Percentiles rank a stretch among this genome's conserved stretches.
Evolutionary conservation across 495 filamentous ascomycete genomes (phyloP).

Genomic region (Rusavskia elegans): DNA sequence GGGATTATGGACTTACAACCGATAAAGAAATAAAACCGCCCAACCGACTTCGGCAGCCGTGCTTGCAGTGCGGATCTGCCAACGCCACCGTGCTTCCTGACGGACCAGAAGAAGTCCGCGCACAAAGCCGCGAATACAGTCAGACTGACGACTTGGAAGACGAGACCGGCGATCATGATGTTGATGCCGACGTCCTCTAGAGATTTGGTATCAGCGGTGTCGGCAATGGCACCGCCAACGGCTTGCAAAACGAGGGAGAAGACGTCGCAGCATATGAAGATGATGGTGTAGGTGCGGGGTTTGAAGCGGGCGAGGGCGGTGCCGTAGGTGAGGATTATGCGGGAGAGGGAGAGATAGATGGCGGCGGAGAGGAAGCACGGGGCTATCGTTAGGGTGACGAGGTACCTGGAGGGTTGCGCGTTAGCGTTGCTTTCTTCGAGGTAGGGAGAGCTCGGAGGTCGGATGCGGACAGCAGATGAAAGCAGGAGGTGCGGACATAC

Average conservation of each 20-base stretch:
- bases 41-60: neutral
- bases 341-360: conserved; percentile 47
- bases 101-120: conserved; percentile 30
- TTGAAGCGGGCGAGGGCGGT: conserved; percentile 42
- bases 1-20: neutral
- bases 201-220: conserved; percentile 23
- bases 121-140: conserved; percentile 34
- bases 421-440: neutral
- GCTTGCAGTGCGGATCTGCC: neutral
- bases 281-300: conserved; percentile 27
- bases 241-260: conserved; percentile 48
- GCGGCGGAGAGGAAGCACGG: conserved; percentile 48
- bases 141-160: conserved; percentile 36
- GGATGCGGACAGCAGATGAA: neutral
- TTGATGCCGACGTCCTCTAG: conserved; percentile 30
- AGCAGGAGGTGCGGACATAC: conserved; percentile 5
- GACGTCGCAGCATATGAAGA: conserved; percentile 46
- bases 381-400: conserved; percentile 46
- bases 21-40: conserved; percentile 1
- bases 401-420: conserved; percentile 5
- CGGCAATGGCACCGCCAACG: conserved; percentile 42
- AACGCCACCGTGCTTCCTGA: conserved; percentile 6
- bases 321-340: conserved; percentile 44
- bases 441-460: neutral
- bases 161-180: conserved; percentile 51